Base-by-base conservation (phyloP, 352 stramenopile genomes). In the Globisporangium viniferum region DNA sequence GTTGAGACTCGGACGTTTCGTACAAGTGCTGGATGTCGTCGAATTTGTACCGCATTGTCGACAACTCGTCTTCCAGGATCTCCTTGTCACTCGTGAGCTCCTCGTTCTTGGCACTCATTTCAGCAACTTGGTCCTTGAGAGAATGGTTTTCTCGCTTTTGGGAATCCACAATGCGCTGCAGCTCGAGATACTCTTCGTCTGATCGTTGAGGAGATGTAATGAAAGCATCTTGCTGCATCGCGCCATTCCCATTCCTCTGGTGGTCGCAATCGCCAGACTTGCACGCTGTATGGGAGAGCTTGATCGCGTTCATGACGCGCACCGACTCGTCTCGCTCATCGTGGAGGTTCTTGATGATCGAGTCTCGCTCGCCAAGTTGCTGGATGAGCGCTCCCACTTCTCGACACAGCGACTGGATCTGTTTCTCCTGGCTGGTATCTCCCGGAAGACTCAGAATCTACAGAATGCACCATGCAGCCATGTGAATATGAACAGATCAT, bases 321-420 rank as follows among this genome's bases (percentile, higher is more conserved):
- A 62, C 72, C 9, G 75, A 84, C 57, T 75, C 76, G 51, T 89
- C 73, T 1, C 77, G 73, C 58, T 90, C 84, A 31, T 80, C 70
- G 29, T 85, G 73, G 20, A 93, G 66, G 36, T 72, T 89, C 44
- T 81, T 68, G 62, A 92, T 91, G 54, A 82, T 66, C 22, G 73
- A 75, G 62, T 93, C 80, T 1, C 78, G 74, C 41, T 93, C 73
- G 14, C 73, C 73, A 5, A 92, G 59, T 59, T 93, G 79, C 59
- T 82, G 76, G 7, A 89, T 78, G 0, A 93, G 67, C 1, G 68
- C 69, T 0, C 78, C 78, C 1, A 93, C 80, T 70, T 92, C 74
- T 15, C 79, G 80, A 59, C 79, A 89, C 5, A 93, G 62, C 9
- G 79, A 75, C 62, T 91, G 76, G 2, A 91, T 71, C 53, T 77